These are phyloP conservation scores for Kodamaea sp. DNA, from an alignment of 1,139 yeast genomes.

Conservation along the genomic window DNA sequence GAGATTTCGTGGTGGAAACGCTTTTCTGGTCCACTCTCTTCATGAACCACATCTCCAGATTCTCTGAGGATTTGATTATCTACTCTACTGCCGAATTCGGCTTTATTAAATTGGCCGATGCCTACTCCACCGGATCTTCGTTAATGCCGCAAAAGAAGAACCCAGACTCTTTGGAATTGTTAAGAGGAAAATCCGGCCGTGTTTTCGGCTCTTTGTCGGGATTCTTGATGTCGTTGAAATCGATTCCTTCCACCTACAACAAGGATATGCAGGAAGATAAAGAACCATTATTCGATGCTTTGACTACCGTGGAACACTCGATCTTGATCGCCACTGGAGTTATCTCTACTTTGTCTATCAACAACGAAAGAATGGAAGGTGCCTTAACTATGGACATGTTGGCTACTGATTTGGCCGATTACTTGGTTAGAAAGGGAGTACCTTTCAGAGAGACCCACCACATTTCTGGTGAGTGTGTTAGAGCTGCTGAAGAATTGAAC, in stretches of 20 bases:
- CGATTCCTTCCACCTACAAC: constrained; percentile 95
- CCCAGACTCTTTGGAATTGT: constrained; percentile 91
- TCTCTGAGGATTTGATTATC: constrained; percentile 91
- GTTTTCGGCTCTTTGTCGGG: constrained; percentile 95
- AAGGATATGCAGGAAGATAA: constrained; percentile 99
- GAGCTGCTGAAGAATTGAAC: constrained; percentile 76
- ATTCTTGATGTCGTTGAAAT: constrained; percentile 91
- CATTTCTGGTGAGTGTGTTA: constrained; percentile 96
- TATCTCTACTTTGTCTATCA: constrained; percentile 75
- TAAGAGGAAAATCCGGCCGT: constrained; percentile 97
- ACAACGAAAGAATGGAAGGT: constrained; percentile 72
- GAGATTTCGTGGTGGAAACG: constrained; percentile 97
- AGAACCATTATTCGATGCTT: constrained; percentile 91
- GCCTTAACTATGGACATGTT: constrained; percentile 98
- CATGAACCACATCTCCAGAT: constrained; percentile 92
- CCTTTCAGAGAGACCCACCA: constrained; percentile 99
- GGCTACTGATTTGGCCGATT: constrained; percentile 97
- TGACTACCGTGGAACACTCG: constrained; percentile 91
- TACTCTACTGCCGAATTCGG: constrained; percentile 98
- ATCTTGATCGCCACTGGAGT: constrained; percentile 95
- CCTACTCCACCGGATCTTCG: constrained; percentile 97
- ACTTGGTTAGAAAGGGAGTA: constrained; percentile 94
- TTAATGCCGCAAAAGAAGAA: constrained; percentile 99
- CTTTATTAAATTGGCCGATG: constrained; percentile 89
- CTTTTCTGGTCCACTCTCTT: constrained; percentile 95